These are phyloP conservation scores for Phaeosphaeria sp. DNA, from an alignment of 2,329 filamentous ascomycete genomes.

Conservation along the genomic window DNA sequence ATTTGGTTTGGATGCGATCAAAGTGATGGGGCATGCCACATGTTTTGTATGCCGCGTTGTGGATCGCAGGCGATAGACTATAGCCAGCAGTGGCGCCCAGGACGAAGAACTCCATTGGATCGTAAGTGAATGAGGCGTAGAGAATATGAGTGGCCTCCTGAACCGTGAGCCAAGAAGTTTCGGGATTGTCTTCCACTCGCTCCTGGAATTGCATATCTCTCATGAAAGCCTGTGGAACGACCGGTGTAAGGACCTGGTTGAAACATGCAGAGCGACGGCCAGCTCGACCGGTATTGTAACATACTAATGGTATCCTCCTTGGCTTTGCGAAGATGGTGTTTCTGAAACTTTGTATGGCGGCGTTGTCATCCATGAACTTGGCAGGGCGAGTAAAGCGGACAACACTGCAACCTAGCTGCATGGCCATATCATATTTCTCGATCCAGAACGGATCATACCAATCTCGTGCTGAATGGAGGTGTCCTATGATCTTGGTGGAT, in stretches of 20 bases:
- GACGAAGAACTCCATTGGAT: conserved; percentile 75
- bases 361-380: conserved; percentile 65
- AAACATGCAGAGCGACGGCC: conserved; percentile 71
- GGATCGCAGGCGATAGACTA: conserved; percentile 78
- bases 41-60: conserved; percentile 71
- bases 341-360: conserved; percentile 64
- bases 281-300: conserved; percentile 68
- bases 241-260: conserved; percentile 69
- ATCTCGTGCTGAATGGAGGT: conserved; percentile 56
- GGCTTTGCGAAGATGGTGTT: conserved; percentile 56
- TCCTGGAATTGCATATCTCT: conserved; percentile 43
- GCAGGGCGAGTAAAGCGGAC: conserved; percentile 68
- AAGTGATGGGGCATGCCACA: conserved; percentile 74
- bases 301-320: conserved; percentile 62
- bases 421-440: conserved; percentile 65
- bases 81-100: conserved; percentile 77
- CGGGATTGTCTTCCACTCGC: conserved; percentile 43
- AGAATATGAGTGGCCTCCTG: conserved; percentile 69
- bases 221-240: conserved; percentile 59
- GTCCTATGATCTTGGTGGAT: conserved; percentile 67
- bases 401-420: conserved; percentile 65
- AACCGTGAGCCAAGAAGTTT: conserved; percentile 63
- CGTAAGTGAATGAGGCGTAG: conserved; percentile 70
- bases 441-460: conserved; percentile 66
- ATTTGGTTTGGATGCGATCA: conserved; percentile 65